Evolutionary conservation across 202 grass and related monocot species (phyloP).

Genomic region (Schoenoplectus tabernaemontani): DNA sequence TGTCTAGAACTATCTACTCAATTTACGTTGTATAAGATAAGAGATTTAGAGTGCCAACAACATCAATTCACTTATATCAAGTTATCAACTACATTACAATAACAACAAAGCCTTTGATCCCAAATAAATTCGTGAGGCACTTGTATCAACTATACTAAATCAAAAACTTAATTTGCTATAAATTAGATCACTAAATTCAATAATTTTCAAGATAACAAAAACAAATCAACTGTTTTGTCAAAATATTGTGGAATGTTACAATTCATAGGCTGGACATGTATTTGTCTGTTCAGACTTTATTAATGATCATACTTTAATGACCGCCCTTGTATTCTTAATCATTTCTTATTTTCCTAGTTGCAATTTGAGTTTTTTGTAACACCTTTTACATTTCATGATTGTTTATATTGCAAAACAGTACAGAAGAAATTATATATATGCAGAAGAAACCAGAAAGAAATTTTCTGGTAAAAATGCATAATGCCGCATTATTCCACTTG

Average conservation of each 20-base stretch:
- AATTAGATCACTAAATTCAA: not conserved
- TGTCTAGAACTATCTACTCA: not conserved
- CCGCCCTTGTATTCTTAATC: too few relatives aligned
- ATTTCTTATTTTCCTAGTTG: not conserved
- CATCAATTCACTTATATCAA: not conserved
- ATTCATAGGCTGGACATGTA: not conserved
- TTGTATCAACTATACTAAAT: slow-evolving; percentile 18
- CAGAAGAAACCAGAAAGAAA: too few relatives aligned
- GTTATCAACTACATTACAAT: too few relatives aligned
- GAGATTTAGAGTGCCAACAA: not conserved
- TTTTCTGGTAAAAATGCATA: not conserved
- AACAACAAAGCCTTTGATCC: too few relatives aligned
- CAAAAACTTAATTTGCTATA: not conserved
- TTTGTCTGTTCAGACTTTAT: not conserved
- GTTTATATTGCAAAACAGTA: not conserved
- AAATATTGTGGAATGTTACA: not conserved
- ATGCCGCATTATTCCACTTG: not conserved
- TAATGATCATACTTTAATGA: too few relatives aligned
- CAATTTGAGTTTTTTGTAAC: not conserved
- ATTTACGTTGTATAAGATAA: not conserved
- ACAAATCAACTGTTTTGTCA: not conserved
- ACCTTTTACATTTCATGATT: not conserved
- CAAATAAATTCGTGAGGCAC: too few relatives aligned
- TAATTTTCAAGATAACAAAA: not conserved
- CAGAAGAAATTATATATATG: not conserved